Percentiles rank a stretch among this genome's conserved stretches.
Evolutionary conservation across 108 stramenopile species (phyloP).

Genomic region (Stephanodiscus triporus): DNA sequence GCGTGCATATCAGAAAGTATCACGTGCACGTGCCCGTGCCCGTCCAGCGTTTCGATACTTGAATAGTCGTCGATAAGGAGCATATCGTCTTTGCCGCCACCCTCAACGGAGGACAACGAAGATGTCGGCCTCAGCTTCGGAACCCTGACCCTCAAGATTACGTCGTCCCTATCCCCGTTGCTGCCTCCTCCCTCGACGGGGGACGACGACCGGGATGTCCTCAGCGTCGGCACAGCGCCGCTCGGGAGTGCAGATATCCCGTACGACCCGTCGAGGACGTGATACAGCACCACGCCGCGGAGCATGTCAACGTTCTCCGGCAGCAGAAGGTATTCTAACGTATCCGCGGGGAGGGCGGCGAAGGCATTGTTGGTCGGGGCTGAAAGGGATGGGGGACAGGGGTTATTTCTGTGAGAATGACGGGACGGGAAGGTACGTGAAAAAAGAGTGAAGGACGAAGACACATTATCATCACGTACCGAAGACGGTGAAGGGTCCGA

Average conservation of each 20-base stretch:
- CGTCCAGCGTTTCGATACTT: not conserved
- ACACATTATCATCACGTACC: not conserved
- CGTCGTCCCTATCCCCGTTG: no score
- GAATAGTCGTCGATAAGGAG: not conserved
- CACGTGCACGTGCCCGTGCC: not conserved
- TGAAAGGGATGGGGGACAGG: not conserved
- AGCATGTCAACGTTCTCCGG: conserved; percentile 6
- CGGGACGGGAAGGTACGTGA: not conserved
- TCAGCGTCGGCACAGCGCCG: not conserved
- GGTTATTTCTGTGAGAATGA: no score
- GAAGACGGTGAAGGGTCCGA: not conserved
- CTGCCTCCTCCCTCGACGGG: no score
- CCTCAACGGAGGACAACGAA: no score
- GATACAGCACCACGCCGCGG: conserved; percentile 16
- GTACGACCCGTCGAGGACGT: conserved; percentile 20
- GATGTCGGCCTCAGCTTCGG: no score
- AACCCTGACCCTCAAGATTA: no score
- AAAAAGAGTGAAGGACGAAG: not conserved
- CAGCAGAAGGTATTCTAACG: conserved; percentile 9
- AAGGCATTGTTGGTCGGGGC: conserved; percentile 42
- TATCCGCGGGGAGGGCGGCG: conserved; percentile 2
- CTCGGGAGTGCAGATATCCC: conserved; percentile 10
- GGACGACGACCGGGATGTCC: not conserved
- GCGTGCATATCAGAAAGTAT: conserved; percentile 5
- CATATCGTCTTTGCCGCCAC: no score